Evolutionary conservation across 2,329 filamentous ascomycete genomes (phyloP), one percentile per base, ranked within the genome.

Genomic region (Calonectria henricotiae): DNA sequence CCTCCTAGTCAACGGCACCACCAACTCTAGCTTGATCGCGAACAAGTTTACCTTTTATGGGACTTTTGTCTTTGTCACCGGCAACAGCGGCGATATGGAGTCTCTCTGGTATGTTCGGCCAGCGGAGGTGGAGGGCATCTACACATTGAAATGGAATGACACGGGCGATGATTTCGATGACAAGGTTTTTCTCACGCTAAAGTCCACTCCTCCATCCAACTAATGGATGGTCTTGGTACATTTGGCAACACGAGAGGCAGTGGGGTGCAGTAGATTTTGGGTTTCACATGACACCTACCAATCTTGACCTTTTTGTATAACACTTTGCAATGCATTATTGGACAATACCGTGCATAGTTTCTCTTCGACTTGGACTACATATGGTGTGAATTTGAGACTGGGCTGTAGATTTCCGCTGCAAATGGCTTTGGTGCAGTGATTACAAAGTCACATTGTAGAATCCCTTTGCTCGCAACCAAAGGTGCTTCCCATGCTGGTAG

Each of bases 41-140:
- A 66, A 49, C 15, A 49, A 58, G 12, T 69, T 71, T 20, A 65
- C 39, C 20, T 71, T 63, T 30, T 71, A 71, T 37, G 69, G 69
- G 1, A 32, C 66, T 2, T 68, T 65, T 17, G 62, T 63, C n/a
- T 55, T 69, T n/a, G 69, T 69, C 13, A 37, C 15, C 5, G 62
- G 49, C 15, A 66, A 30, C n/a, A 44, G 51, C n/a, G 66, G 66
- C 11, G 37, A 25, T 20, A 35, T 71, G 30, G 62, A 55, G 46
- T 69, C 69, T 8, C 65, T 65, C 37, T 71, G 66, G 66, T 71
- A 68, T 23, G 55, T 43, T 23, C 23, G 41, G 25, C 66, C 66
- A 8, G 58, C 69, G 4, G 55, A 47, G 7, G 60, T 35, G 2
- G 62, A 69, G 11, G 69, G 69, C 9, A 30, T 71, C n/a, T 71